phyloP scores from a whole-genome alignment of 495 filamentous ascomycete species.

The Penicillium simplicissimum region DNA sequence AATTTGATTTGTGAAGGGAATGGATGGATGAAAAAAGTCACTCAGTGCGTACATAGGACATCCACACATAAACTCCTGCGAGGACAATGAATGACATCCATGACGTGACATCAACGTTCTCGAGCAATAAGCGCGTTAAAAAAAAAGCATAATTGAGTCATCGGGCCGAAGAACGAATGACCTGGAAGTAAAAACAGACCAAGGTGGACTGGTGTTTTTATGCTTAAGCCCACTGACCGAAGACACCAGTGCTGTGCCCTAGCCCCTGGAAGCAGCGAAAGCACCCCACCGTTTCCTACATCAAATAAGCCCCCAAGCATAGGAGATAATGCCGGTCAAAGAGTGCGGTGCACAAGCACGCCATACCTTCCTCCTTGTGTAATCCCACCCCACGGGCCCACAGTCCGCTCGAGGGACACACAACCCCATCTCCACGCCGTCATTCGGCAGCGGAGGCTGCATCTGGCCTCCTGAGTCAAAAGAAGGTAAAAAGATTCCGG shows the following conservation, averaged over 20 bases:
- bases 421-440: constrained; percentile 5
- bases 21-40: background rate
- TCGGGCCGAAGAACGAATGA: background rate
- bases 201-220: background rate
- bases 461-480: background rate
- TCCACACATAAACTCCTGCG: no score
- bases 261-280: no score
- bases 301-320: no score
- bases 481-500: background rate
- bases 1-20: background rate
- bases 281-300: no score
- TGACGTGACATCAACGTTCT: background rate
- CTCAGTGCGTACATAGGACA: background rate
- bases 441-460: constrained; percentile 9
- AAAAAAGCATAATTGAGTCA: background rate
- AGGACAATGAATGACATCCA: no score
- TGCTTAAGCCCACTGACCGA: background rate
- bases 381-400: constrained; percentile 8
- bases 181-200: background rate
- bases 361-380: constrained; percentile 7
- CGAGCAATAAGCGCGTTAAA: background rate
- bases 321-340: no score
- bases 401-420: background rate
- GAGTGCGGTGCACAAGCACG: background rate
- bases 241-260: no score